These are phyloP conservation scores for Lachnellula willkommii DNA, from an alignment of 2,329 filamentous ascomycete species.

Conservation along the genomic window DNA sequence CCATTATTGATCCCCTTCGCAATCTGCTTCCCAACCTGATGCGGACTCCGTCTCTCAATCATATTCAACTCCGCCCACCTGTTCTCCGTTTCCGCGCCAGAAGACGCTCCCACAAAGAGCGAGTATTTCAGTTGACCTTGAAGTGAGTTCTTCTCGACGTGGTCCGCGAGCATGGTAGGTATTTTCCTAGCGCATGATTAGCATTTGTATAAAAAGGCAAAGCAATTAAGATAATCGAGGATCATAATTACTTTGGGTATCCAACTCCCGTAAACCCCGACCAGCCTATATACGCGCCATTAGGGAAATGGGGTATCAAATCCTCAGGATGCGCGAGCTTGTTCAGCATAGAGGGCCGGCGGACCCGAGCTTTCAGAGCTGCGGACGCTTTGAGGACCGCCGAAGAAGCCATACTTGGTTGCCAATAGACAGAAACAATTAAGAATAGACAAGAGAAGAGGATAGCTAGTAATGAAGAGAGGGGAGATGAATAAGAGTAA, in stretches of 20 bases:
- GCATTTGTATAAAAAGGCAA: background rate
- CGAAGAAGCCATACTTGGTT: slow-evolving; percentile 23
- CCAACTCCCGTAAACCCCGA: slow-evolving; percentile 86
- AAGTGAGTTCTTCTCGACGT: slow-evolving; percentile 80
- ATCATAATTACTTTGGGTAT: slow-evolving; percentile 67
- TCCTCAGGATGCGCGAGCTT: slow-evolving; percentile 78
- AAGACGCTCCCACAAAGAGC: slow-evolving; percentile 85
- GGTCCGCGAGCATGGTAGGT: slow-evolving; percentile 76
- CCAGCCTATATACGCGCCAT: slow-evolving; percentile 86
- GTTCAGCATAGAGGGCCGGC: slow-evolving; percentile 69
- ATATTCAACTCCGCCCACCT: slow-evolving; percentile 85
- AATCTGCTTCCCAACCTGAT: slow-evolving; percentile 88
- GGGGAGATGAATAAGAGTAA: background rate
- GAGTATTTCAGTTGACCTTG: slow-evolving; percentile 82
- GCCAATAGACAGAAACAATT: background rate
- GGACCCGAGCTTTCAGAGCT: slow-evolving; percentile 68
- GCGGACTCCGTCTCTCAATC: slow-evolving; percentile 79
- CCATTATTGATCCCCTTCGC: slow-evolving; percentile 87
- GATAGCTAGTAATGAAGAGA: background rate
- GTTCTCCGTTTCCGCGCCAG: slow-evolving; percentile 81
- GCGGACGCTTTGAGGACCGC: slow-evolving; percentile 28
- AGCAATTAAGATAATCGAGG: background rate
- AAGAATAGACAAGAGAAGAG: background rate
- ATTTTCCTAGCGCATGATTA: slow-evolving; percentile 56
- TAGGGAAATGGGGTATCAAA: slow-evolving; percentile 72